A percentile compares a stretch with the other conserved stretches of the same genome.
Evolutionary conservation across 345 rosid genomes (phyloP).

Genomic region (Noccaea bulbosa): DNA sequence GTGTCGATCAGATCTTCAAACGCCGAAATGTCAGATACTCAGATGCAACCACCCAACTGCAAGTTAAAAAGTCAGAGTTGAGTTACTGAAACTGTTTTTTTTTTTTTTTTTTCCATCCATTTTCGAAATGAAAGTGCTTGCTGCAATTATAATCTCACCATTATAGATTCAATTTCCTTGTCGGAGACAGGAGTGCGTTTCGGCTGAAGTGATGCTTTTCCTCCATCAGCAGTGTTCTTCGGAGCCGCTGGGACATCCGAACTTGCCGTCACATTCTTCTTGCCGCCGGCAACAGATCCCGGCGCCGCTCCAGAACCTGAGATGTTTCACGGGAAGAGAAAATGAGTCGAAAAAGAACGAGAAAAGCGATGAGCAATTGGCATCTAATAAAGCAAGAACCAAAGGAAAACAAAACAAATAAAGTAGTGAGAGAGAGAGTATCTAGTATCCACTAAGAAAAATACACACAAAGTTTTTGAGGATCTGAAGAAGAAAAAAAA

Average conservation of each 20-base stretch:
- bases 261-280: constrained; percentile 44
- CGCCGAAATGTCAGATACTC: constrained; percentile 28
- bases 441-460: neutral
- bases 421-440: constrained; percentile 2
- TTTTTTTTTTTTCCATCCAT: neutral
- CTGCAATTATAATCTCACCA: constrained; percentile 45
- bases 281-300: constrained; percentile 31
- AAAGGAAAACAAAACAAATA: neutral
- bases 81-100: neutral
- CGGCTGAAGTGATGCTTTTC: constrained; percentile 85
- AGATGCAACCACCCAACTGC: constrained; percentile 47
- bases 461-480: neutral
- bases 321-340: neutral
- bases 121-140: neutral
- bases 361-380: constrained; percentile 5
- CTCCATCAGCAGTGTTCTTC: constrained; percentile 60
- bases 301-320: constrained; percentile 38
- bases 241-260: constrained; percentile 73
- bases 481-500: constrained; percentile 5
- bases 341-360: neutral
- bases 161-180: constrained; percentile 69
- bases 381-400: constrained; percentile 12
- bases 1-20: constrained; percentile 26
- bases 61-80: neutral
- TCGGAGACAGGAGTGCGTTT: constrained; percentile 75